Evolutionary conservation across 495 filamentous ascomycete species (phyloP).

Genomic region (Neurospora terricola): DNA sequence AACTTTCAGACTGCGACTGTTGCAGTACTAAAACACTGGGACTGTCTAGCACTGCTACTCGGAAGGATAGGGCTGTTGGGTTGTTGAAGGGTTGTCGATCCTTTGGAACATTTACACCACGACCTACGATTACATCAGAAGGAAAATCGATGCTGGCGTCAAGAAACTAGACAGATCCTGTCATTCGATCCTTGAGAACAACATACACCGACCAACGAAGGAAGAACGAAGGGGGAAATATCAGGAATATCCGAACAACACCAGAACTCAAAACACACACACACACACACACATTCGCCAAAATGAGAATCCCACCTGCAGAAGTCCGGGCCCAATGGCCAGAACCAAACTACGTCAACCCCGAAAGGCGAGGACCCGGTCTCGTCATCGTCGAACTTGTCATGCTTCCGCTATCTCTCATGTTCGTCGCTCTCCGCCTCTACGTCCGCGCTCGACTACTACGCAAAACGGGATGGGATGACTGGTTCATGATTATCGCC

Average conservation of each 20-base stretch:
- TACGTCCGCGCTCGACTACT: constrained; percentile 13
- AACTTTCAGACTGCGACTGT: too few species aligned
- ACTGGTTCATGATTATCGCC: constrained; percentile 21
- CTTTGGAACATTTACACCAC: background rate
- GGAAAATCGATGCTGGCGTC: background rate
- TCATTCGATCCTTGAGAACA: background rate
- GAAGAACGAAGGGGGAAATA: background rate
- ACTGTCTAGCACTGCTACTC: too few species aligned
- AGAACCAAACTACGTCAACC: constrained; percentile 44
- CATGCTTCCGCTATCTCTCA: constrained; percentile 9
- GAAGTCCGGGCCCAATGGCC: constrained; percentile 42
- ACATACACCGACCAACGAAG: background rate
- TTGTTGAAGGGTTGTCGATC: background rate
- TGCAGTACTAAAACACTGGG: too few species aligned
- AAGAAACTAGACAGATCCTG: background rate
- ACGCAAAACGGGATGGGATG: constrained; percentile 14
- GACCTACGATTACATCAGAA: background rate
- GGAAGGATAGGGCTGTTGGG: too few species aligned
- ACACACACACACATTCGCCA: background rate
- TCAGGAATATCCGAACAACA: background rate
- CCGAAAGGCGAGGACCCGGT: constrained; percentile 36
- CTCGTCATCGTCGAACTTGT: constrained; percentile 17
- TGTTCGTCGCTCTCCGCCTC: constrained; percentile 14
- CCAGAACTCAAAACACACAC: too few species aligned
- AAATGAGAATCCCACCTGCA: constrained; percentile 37